phyloP scores from a whole-genome alignment of 2,329 filamentous ascomycete genomes.

The Capronia coronata region DNA sequence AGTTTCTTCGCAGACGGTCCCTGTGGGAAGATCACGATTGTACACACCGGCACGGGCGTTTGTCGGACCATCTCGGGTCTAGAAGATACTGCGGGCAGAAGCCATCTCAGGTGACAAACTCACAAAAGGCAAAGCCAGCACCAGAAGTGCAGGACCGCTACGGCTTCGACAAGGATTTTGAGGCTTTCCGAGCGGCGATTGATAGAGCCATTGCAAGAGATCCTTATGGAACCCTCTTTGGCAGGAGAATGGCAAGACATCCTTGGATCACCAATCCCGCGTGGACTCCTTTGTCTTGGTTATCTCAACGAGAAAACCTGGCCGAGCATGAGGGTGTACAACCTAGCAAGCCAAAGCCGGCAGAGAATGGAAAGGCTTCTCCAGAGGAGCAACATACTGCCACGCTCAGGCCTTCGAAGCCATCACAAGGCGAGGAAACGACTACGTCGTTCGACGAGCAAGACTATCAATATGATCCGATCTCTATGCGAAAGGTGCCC shows the following conservation, averaged over 20 bases:
- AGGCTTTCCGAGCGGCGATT: conserved; percentile 34
- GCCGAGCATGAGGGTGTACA: neutral
- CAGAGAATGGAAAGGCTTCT: conserved; percentile 4
- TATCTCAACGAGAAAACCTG: conserved; percentile 25
- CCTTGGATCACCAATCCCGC: conserved; percentile 21
- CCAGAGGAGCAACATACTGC: neutral
- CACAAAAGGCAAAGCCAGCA: conserved; percentile 5
- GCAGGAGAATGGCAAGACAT: conserved; percentile 30
- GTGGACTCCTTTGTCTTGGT: conserved; percentile 32
- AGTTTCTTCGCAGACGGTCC: conserved; percentile 19
- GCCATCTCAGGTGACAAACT: conserved; percentile 12
- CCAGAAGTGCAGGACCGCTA: conserved; percentile 8
- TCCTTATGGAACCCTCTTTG: conserved; percentile 39
- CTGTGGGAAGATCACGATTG: conserved; percentile 26
- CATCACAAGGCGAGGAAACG: neutral
- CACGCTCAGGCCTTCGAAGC: neutral
- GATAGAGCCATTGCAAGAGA: conserved; percentile 34
- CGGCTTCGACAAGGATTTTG: conserved; percentile 31
- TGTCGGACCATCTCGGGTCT: conserved; percentile 1
- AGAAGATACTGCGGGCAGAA: conserved; percentile 14
- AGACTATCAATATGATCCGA: conserved; percentile 37
- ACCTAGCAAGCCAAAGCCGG: conserved; percentile 1
- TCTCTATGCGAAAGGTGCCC: conserved; percentile 39
- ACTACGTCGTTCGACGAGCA: conserved; percentile 3
- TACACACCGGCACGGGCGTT: conserved; percentile 12